These are phyloP conservation scores for Dictyostelium brefeldianum DNA, from an alignment of 78 protist genomes.

Conservation along the genomic window DNA sequence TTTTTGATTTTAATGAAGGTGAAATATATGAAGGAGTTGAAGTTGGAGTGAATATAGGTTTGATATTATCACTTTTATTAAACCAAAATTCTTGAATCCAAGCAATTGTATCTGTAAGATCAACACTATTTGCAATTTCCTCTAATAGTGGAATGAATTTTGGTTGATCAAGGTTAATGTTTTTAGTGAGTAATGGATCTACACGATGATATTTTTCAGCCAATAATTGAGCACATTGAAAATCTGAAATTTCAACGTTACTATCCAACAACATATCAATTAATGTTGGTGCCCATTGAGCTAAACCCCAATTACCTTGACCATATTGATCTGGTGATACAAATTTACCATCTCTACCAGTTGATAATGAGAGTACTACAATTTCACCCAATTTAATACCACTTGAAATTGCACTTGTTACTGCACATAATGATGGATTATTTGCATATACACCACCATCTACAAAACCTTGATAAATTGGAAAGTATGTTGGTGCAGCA, in stretches of 20 bases:
- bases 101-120: constrained; percentile 27
- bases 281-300: constrained; percentile 80
- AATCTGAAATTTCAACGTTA: constrained; percentile 64
- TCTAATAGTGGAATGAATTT: constrained; percentile 57
- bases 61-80: constrained; percentile 5
- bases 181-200: constrained; percentile 65
- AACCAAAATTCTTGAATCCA: constrained; percentile 71
- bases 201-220: constrained; percentile 57
- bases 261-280: constrained; percentile 74
- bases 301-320: constrained; percentile 73
- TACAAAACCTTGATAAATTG: constrained; percentile 75
- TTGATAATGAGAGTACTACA: constrained; percentile 62
- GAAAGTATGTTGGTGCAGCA: constrained; percentile 85
- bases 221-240: constrained; percentile 59
- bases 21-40: constrained; percentile 34
- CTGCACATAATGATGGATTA: constrained; percentile 73
- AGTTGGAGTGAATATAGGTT: constrained; percentile 37
- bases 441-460: constrained; percentile 85
- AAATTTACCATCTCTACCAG: constrained; percentile 69
- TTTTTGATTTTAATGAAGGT: background rate
- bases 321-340: constrained; percentile 76
- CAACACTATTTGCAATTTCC: constrained; percentile 58
- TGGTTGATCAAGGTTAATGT: constrained; percentile 64
- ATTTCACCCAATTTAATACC: constrained; percentile 39
- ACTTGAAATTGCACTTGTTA: constrained; percentile 51